Conservation (phyloP, 129 eudicot genomes). For the Artemisia tridentata region DNA sequence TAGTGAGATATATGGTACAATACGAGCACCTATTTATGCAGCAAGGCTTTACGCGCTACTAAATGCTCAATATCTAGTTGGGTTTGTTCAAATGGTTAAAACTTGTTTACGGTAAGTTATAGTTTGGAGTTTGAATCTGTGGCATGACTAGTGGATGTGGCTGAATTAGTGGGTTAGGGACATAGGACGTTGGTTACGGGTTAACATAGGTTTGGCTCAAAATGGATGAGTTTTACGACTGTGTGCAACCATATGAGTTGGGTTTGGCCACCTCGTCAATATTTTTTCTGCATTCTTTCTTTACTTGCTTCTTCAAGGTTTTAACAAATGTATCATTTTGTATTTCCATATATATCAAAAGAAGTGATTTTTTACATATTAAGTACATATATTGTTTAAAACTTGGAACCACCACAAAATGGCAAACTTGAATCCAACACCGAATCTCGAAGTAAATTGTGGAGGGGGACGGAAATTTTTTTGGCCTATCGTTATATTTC, state of each 20-base stretch:
- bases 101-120: neutral
- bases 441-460: too few species aligned
- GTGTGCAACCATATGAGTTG: neutral
- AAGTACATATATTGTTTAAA: too few species aligned
- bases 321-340: too few species aligned
- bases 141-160: neutral
- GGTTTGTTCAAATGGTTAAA: slow-evolving; percentile 2
- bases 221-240: neutral
- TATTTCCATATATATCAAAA: too few species aligned
- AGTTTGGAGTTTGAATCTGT: too few species aligned
- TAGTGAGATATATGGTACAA: neutral
- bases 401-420: too few species aligned
- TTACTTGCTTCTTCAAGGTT: too few species aligned
- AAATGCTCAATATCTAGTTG: neutral
- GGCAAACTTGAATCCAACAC: too few species aligned
- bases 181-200: neutral
- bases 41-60: neutral
- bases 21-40: neutral
- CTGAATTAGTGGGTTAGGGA: neutral
- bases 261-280: neutral
- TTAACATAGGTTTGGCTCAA: neutral
- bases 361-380: too few species aligned
- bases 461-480: too few species aligned
- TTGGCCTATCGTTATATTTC: too few species aligned
- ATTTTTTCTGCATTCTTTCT: too few species aligned